Conservation (phyloP, 768 basidiomycete genomes). For the Suillus paluster region DNA sequence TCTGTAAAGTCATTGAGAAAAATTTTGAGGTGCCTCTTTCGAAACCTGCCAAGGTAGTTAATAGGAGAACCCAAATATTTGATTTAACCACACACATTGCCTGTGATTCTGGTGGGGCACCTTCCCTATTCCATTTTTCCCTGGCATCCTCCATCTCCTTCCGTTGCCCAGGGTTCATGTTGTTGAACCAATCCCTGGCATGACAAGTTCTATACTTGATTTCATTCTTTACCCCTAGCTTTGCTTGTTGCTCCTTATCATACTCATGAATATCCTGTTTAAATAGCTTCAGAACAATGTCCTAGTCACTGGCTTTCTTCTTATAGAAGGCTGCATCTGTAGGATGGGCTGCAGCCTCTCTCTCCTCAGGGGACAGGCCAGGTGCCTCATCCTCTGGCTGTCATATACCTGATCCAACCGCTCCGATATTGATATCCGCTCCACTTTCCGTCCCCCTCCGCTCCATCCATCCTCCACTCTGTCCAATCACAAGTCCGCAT, state of each 20-base stretch:
- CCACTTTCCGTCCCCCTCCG: no score
- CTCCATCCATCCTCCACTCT: no score
- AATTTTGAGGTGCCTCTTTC: neutral
- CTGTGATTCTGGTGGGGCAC: neutral
- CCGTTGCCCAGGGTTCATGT: neutral
- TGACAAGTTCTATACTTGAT: neutral
- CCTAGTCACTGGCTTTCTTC: neutral
- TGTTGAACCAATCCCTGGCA: neutral
- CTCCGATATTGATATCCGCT: no score
- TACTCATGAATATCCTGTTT: neutral
- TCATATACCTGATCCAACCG: no score
- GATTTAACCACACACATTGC: neutral
- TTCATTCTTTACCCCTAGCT: neutral
- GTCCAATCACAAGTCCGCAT: no score
- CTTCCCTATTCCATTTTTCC: neutral
- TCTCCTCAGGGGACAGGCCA: neutral
- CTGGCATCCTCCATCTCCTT: neutral
- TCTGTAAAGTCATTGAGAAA: neutral
- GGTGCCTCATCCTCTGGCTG: no score
- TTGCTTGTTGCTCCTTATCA: neutral
- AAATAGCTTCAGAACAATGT: neutral
- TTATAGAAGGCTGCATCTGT: neutral
- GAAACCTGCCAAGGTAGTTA: neutral
- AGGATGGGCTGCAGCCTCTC: neutral
- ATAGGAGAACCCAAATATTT: neutral